Conservation (phyloP, 2,329 filamentous ascomycete genomes). For the Aspergillus unguis region DNA sequence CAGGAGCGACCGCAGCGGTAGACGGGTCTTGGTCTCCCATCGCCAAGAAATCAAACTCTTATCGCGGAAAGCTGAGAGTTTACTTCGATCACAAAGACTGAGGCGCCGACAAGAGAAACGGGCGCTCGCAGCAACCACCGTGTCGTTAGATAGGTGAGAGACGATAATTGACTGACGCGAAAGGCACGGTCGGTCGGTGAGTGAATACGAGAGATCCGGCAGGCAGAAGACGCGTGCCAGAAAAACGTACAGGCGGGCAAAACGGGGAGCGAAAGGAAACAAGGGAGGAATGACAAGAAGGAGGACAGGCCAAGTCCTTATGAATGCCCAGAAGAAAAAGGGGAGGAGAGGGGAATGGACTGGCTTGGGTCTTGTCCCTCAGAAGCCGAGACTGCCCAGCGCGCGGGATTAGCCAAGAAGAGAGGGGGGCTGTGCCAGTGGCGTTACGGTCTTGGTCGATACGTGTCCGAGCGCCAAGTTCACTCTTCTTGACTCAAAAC, state of each 20-base stretch:
- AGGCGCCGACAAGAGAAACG: no score
- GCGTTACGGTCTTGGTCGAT: no score
- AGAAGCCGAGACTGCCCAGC: neutral
- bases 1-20: conserved; percentile 21
- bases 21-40: conserved; percentile 40
- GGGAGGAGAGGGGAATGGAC: conserved; percentile 9
- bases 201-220: no score
- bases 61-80: no score
- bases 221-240: conserved; percentile 6
- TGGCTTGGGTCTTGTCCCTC: no score
- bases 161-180: neutral
- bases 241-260: conserved; percentile 1
- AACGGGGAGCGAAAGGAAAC: conserved; percentile 9
- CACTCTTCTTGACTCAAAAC: no score
- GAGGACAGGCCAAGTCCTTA: conserved; percentile 12
- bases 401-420: no score
- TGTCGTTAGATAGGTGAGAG: no score
- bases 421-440: no score
- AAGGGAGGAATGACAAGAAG: conserved; percentile 7
- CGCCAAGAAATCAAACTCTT: conserved; percentile 33
- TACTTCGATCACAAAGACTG: no score
- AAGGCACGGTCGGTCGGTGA: conserved; percentile 5
- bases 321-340: conserved; percentile 11
- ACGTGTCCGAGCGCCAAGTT: no score
- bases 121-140: no score